Percentiles rank a stretch among this genome's conserved stretches.
These are phyloP conservation scores for Dactylellina drechsleri DNA, from an alignment of 2,329 filamentous ascomycete genomes.

Conservation along the genomic window DNA sequence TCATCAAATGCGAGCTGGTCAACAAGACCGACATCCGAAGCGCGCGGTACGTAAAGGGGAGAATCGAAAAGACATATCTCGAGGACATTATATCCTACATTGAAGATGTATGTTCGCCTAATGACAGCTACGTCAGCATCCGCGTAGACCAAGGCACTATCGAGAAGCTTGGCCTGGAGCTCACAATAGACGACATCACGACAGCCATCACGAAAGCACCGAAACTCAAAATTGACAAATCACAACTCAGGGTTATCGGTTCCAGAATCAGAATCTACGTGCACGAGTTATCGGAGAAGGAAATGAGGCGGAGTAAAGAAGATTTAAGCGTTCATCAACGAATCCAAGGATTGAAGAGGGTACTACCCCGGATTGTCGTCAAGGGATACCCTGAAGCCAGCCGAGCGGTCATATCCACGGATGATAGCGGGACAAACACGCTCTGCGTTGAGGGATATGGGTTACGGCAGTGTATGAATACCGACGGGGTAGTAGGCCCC, in stretches of 20 bases:
- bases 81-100: constrained; percentile 82
- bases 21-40: constrained; percentile 79
- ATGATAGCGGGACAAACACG: constrained; percentile 76
- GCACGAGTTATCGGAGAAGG: constrained; percentile 66
- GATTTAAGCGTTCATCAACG: constrained; percentile 76
- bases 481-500: constrained; percentile 85
- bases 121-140: constrained; percentile 79
- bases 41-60: constrained; percentile 88
- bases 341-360: constrained; percentile 84
- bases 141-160: constrained; percentile 83
- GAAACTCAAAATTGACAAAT: constrained; percentile 78
- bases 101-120: constrained; percentile 86
- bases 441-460: constrained; percentile 94
- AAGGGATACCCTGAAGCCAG: constrained; percentile 87
- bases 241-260: constrained; percentile 72
- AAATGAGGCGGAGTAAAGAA: constrained; percentile 63
- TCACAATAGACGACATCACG: constrained; percentile 77
- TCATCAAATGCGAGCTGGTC: constrained; percentile 86
- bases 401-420: constrained; percentile 88
- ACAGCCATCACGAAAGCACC: constrained; percentile 80
- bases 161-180: constrained; percentile 81
- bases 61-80: constrained; percentile 94
- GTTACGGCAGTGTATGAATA: constrained; percentile 87
- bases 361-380: constrained; percentile 83
- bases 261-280: constrained; percentile 79